Base-by-base conservation (phyloP, 2,329 filamentous ascomycete genomes). In the Elsinoe batatas region DNA sequence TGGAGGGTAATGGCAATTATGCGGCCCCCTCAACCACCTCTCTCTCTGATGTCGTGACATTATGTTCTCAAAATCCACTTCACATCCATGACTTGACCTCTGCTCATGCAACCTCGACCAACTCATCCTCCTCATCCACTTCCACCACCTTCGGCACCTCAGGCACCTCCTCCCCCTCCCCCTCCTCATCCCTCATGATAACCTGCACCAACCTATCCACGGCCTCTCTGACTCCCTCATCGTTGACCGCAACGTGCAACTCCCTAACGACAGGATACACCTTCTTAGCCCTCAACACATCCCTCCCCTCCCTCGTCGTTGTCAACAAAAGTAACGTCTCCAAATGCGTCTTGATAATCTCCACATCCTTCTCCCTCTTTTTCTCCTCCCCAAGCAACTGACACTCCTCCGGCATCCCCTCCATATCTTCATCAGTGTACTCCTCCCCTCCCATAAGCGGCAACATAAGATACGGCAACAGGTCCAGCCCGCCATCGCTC, bases 381-480 rank as follows among this genome's bases (percentile, higher is more conserved):
- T 98, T 97, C 66, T 96, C 90, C 0, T 90, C 87, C 0, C 90
- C 86, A 10, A 97, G 77, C 0, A 97, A 78, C 71, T 97, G 91
- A 60, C 95, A 76, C 68, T 97, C 93, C 0, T 90, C 84, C 10
- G 95, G 77, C 89, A 98, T 95, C 37, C 79, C 82, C 66, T 89
- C 79, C 57, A 81, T 86, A 62, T 98, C 93, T 44, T 96, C 89
- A 35, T 91, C 87, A 15, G 84, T 78, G 67, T 91, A 96, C 66
- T 93, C 88, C 68, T 97, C 93, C 33, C 80, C 83, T 0, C 91
- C 91, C 64, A 86, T 91, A 47, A 97, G 83, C 0, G 93, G 91
- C 5, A 96, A 77, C 8, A 98, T 74, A 13, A 97, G 76, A 69
- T 97, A 97, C 0, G 91, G 91, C 3, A 97, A 73, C 13, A 97